These are phyloP conservation scores for Sporopachydermia lactativora DNA, from an alignment of 805 yeast genomes.

Conservation along the genomic window DNA sequence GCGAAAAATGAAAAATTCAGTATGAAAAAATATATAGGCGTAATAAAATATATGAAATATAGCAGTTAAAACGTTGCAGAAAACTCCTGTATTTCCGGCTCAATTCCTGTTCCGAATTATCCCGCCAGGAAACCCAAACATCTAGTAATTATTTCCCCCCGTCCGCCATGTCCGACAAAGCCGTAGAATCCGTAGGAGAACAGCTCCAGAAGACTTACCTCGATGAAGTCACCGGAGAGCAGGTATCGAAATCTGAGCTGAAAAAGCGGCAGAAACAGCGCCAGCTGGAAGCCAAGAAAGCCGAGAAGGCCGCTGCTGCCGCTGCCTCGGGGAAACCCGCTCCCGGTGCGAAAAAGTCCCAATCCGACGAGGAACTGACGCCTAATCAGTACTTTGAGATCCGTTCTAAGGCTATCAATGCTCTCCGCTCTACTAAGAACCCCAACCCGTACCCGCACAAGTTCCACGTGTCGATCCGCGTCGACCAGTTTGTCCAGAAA, in stretches of 20 bases:
- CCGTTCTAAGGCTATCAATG: conserved; percentile 81
- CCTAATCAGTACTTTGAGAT: conserved; percentile 92
- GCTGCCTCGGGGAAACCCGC: conserved; percentile 26
- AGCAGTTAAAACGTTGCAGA: too few relatives aligned
- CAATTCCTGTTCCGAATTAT: too few relatives aligned
- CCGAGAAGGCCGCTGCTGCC: conserved; percentile 68
- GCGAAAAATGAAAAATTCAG: too few relatives aligned
- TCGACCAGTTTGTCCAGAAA: conserved; percentile 61
- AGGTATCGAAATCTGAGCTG: conserved; percentile 89
- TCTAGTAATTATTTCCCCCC: too few relatives aligned
- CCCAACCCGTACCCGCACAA: conserved; percentile 97
- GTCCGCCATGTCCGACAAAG: conserved; percentile 12
- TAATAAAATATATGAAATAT: too few relatives aligned
- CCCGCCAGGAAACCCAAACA: too few relatives aligned
- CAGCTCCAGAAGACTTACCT: conserved; percentile 30
- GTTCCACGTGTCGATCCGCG: conserved; percentile 52
- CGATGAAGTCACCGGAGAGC: conserved; percentile 93
- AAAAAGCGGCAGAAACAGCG: conserved; percentile 91
- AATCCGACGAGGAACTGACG: conserved; percentile 72
- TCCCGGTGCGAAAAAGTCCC: conserved; percentile 26
- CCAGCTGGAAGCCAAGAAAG: conserved; percentile 75
- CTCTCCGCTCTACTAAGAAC: conserved; percentile 48
- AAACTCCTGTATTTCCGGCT: too few relatives aligned
- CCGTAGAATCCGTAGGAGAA: conserved; percentile 8
- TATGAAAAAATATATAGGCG: too few relatives aligned